phyloP scores from a whole-genome alignment of 768 basidiomycete genomes.

The Thelephora ganbajun region DNA sequence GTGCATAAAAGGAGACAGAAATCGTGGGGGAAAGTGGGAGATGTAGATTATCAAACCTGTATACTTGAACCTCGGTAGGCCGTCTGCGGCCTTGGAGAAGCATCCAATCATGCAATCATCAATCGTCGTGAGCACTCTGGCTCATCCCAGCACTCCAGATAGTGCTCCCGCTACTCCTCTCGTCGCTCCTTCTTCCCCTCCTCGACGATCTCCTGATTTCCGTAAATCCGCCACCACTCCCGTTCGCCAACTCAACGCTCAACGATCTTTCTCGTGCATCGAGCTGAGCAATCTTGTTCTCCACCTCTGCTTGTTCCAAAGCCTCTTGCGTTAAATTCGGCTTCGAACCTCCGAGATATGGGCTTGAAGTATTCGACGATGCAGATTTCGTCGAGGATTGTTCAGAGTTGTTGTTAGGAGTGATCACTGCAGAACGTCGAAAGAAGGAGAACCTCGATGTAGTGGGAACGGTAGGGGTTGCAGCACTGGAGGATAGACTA shows the following conservation, averaged over 20 bases:
- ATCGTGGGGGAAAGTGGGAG: conserved; percentile 8
- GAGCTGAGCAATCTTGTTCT: conserved; percentile 60
- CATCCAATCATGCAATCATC: background rate
- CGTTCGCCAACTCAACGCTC: conserved; percentile 65
- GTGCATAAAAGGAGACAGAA: background rate
- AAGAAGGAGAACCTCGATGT: conserved; percentile 59
- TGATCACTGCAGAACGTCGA: conserved; percentile 27
- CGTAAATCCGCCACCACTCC: conserved; percentile 62
- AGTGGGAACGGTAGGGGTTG: conserved; percentile 18
- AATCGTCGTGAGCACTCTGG: conserved; percentile 31
- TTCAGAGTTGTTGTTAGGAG: conserved; percentile 23
- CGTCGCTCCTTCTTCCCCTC: conserved; percentile 16
- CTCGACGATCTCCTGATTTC: conserved; percentile 56
- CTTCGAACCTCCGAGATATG: conserved; percentile 7
- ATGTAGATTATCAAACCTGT: background rate
- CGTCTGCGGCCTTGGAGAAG: background rate
- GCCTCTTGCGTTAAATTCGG: conserved; percentile 56
- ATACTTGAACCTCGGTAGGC: background rate
- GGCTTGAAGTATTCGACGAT: conserved; percentile 17
- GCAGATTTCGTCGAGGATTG: conserved; percentile 34
- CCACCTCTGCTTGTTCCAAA: conserved; percentile 66
- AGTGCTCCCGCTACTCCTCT: conserved; percentile 60
- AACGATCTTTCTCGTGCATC: conserved; percentile 67
- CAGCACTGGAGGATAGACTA: conserved; percentile 14
- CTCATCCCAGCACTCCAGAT: conserved; percentile 84